Percentiles rank a stretch among this genome's conserved stretches.
Evolutionary conservation across 371 early-diverging fungal genomes (phyloP).

Genomic region (Mortierella sp.): DNA sequence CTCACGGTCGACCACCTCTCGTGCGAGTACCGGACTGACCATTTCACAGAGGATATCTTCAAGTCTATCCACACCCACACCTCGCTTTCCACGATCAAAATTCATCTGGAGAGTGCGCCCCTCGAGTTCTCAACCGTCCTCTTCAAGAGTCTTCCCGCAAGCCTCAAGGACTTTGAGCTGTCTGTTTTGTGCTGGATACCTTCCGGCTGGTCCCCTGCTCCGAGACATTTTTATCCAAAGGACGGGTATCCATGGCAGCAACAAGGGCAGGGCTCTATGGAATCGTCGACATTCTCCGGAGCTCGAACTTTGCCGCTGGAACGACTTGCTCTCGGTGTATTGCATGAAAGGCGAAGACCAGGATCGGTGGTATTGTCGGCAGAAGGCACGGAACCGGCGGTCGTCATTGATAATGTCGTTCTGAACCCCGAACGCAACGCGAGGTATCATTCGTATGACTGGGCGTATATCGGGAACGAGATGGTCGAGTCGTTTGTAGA

Average conservation of each 20-base stretch:
- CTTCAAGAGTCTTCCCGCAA: not conserved
- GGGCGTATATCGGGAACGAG: not conserved
- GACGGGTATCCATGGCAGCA: not conserved
- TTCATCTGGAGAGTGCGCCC: not conserved
- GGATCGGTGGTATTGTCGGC: not conserved
- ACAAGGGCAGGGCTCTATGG: not conserved
- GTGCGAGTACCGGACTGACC: not conserved
- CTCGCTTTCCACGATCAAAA: not conserved
- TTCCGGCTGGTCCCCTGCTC: not conserved
- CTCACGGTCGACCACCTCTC: not conserved
- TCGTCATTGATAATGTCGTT: not conserved
- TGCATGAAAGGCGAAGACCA: not conserved
- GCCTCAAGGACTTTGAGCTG: not conserved
- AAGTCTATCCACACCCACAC: not conserved
- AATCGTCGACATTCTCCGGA: not conserved
- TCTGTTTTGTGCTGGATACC: not conserved
- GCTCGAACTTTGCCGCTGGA: not conserved
- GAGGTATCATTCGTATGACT: no score
- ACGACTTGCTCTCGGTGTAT: not conserved
- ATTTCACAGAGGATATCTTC: not conserved
- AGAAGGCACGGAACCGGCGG: not conserved
- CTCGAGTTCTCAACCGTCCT: not conserved
- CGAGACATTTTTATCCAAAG: not conserved
- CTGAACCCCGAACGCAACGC: not conserved
- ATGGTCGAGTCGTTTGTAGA: not conserved